These are phyloP conservation scores for Aspergillus sclerotiicarbonarius DNA, from an alignment of 495 filamentous ascomycete species.

Conservation along the genomic window DNA sequence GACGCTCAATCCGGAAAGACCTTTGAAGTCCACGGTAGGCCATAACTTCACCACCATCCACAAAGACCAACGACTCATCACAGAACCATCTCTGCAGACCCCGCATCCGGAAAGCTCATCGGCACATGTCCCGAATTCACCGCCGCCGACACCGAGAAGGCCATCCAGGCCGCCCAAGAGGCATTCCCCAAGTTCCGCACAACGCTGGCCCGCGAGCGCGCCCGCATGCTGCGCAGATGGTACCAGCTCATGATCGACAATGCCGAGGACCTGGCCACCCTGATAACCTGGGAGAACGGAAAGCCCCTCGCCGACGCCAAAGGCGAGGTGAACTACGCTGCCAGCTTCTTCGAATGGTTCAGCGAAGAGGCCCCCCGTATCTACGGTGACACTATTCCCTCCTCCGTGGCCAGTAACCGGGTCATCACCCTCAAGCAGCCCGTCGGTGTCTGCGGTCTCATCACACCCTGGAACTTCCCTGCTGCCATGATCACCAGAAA, in stretches of 20 bases:
- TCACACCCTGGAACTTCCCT: constrained; percentile 97
- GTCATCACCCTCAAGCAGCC: constrained; percentile 80
- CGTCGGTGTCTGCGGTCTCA: constrained; percentile 89
- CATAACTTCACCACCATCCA: not conserved
- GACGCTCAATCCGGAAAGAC: constrained; percentile 71
- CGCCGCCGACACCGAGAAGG: constrained; percentile 67
- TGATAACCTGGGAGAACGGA: constrained; percentile 86
- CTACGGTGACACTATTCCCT: constrained; percentile 74
- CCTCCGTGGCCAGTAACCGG: constrained; percentile 67
- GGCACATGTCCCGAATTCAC: constrained; percentile 82
- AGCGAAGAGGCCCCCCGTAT: constrained; percentile 68
- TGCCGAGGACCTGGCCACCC: constrained; percentile 77
- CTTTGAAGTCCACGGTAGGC: constrained; percentile 70
- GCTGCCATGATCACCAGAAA: constrained; percentile 92
- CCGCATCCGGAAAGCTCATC: constrained; percentile 74
- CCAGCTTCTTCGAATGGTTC: constrained; percentile 78
- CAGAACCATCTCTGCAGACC: constrained; percentile 52
- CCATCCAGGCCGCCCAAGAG: constrained; percentile 71
- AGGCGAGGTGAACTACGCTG: constrained; percentile 69
- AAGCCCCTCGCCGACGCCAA: constrained; percentile 71
- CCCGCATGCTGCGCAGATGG: constrained; percentile 83
- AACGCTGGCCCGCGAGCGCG: constrained; percentile 74
- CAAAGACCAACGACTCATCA: not conserved
- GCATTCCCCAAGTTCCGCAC: constrained; percentile 76
- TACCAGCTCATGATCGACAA: constrained; percentile 88